Conservation (phyloP, 139 green algal species). For the Trebouxia sp. region DNA sequence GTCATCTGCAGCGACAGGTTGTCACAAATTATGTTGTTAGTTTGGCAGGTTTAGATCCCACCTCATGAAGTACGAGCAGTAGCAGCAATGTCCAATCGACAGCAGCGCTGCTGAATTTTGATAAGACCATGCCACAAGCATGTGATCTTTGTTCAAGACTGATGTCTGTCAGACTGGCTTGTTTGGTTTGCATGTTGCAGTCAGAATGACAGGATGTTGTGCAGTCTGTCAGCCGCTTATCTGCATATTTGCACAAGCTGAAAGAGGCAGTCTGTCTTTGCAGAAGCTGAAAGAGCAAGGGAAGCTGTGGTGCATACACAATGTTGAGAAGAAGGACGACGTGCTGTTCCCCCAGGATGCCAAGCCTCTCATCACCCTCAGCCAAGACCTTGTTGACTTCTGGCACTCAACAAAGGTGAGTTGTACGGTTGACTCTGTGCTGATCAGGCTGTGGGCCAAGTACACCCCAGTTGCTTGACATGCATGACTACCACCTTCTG, state of each 20-base stretch:
- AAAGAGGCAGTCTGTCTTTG: background rate
- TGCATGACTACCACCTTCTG: background rate
- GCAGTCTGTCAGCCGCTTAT: background rate
- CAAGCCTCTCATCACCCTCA: background rate
- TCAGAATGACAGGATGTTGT: background rate
- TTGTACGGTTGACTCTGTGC: background rate
- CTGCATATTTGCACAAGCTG: background rate
- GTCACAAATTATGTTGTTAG: background rate
- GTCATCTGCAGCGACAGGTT: background rate
- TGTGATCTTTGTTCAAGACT: background rate
- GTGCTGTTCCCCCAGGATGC: background rate
- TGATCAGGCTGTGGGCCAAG: too few relatives aligned
- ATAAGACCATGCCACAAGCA: background rate
- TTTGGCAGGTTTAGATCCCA: background rate
- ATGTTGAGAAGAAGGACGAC: background rate
- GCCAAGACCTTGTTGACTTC: slow-evolving; percentile 11
- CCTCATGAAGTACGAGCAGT: background rate
- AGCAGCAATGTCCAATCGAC: background rate
- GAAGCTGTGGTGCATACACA: slow-evolving; percentile 13
- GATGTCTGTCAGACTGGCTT: background rate
- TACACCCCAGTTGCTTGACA: too few relatives aligned
- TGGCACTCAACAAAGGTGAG: slow-evolving; percentile 19
- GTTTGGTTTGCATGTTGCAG: background rate
- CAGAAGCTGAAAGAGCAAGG: slow-evolving; percentile 19
- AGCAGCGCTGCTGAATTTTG: background rate